Evolutionary conservation across 2,329 filamentous ascomycete genomes (phyloP).

Genomic region (Calonectria pteridis): DNA sequence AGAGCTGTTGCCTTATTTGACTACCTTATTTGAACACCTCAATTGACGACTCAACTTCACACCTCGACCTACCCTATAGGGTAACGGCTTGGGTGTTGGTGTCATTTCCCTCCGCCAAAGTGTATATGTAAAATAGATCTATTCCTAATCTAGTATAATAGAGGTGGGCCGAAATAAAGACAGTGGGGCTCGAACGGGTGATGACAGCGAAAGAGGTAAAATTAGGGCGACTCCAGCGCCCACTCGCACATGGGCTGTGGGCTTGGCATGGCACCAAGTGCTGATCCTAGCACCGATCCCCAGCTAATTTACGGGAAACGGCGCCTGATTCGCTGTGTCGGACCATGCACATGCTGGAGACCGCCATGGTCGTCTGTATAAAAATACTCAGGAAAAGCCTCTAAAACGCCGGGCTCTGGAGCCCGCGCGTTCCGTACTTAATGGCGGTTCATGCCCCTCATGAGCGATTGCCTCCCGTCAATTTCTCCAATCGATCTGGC

Average conservation of each 20-base stretch:
- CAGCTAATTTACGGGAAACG: neutral
- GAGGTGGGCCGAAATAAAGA: neutral
- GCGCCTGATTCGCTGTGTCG: slow-evolving; percentile 36
- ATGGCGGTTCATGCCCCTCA: neutral
- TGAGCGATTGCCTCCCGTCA: slow-evolving; percentile 15
- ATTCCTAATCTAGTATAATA: no score
- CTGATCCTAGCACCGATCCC: neutral
- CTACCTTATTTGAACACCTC: no score
- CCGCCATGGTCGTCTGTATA: neutral
- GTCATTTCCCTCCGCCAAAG: no score
- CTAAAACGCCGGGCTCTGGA: slow-evolving; percentile 21
- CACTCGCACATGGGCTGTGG: neutral
- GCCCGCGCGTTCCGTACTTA: slow-evolving; percentile 37
- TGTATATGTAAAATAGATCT: no score
- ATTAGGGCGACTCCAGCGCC: neutral
- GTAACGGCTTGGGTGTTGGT: no score
- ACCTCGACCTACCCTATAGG: no score
- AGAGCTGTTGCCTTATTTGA: no score
- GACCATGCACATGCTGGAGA: slow-evolving; percentile 32
- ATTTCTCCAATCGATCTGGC: slow-evolving; percentile 23
- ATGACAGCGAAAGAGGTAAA: neutral
- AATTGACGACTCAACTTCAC: no score
- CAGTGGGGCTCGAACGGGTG: neutral
- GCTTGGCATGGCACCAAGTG: neutral
- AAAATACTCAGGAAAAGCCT: neutral